A percentile compares a stretch with the other conserved stretches of the same genome.
phyloP scores from a whole-genome alignment of 345 rosid genomes.

The Ricinus communis region DNA sequence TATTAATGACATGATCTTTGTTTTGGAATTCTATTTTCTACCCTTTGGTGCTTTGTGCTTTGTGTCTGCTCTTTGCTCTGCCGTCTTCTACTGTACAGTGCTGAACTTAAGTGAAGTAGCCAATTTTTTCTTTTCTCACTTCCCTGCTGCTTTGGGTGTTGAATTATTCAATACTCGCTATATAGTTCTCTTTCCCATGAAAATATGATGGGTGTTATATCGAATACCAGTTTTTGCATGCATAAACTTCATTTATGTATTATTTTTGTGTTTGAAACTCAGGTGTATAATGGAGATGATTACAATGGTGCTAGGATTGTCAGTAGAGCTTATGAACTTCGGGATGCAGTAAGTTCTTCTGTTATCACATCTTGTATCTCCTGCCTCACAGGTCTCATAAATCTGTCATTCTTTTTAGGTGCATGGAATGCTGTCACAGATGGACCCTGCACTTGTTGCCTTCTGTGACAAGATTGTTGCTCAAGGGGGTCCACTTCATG shows the following conservation, averaged over 20 bases:
- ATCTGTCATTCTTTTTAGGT: slow-evolving; percentile 49
- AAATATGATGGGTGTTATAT: no score
- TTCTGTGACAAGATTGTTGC: slow-evolving; percentile 85
- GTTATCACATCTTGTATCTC: background rate
- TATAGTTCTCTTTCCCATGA: no score
- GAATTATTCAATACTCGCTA: no score
- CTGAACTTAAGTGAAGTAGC: background rate
- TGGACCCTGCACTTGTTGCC: slow-evolving; percentile 88
- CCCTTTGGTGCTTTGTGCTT: no score
- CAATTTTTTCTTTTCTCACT: background rate
- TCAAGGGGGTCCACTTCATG: slow-evolving; percentile 79
- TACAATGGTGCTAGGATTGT: slow-evolving; percentile 93
- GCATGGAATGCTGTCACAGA: slow-evolving; percentile 96
- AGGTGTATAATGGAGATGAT: slow-evolving; percentile 95
- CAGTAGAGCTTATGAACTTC: slow-evolving; percentile 91
- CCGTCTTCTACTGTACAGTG: background rate
- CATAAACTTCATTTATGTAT: no score
- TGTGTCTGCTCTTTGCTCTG: background rate
- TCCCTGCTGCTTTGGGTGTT: background rate
- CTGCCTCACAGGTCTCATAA: background rate
- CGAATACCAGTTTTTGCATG: no score
- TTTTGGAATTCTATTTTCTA: no score
- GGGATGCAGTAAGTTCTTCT: slow-evolving; percentile 69
- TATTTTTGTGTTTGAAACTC: slow-evolving; percentile 10
- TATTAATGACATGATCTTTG: no score